Percentiles rank a stretch among this genome's conserved stretches.
These are phyloP conservation scores for Rubia balearica DNA, from an alignment of 305 asterid species.

Conservation along the genomic window DNA sequence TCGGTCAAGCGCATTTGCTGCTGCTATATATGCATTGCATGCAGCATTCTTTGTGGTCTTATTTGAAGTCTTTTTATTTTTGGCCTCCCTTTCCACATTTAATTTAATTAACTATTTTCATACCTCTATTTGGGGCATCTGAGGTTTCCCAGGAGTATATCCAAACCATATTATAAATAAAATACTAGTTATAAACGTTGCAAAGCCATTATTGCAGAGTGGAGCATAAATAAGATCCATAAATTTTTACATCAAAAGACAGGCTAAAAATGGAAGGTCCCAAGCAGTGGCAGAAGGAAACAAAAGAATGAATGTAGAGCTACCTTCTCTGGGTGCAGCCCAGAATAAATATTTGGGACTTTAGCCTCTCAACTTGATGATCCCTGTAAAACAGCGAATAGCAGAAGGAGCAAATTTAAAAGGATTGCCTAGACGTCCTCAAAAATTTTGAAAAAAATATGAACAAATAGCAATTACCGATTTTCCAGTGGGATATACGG, in stretches of 20 bases:
- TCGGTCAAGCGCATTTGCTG: background rate
- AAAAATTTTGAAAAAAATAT: background rate
- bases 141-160: background rate
- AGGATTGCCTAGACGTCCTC: background rate
- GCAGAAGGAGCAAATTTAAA: slow-evolving; percentile 11
- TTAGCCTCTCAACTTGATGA: slow-evolving; percentile 71
- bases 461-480: slow-evolving; percentile 33
- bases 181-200: background rate
- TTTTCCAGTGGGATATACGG: slow-evolving; percentile 77
- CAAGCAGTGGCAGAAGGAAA: slow-evolving; percentile 8
- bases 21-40: background rate
- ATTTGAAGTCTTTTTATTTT: too few species aligned
- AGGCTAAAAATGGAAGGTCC: background rate
- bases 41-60: background rate
- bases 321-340: slow-evolving; percentile 77
- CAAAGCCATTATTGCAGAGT: too few species aligned
- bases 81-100: background rate
- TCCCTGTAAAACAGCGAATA: slow-evolving; percentile 33
- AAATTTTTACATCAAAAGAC: background rate
- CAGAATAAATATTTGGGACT: slow-evolving; percentile 59
- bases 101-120: background rate
- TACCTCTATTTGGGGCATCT: background rate
- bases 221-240: background rate
- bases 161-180: background rate
- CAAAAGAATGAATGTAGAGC: slow-evolving; percentile 6